Evolutionary conservation across 2,329 filamentous ascomycete species (phyloP).

Genomic region (Dactylellina drechsleri): DNA sequence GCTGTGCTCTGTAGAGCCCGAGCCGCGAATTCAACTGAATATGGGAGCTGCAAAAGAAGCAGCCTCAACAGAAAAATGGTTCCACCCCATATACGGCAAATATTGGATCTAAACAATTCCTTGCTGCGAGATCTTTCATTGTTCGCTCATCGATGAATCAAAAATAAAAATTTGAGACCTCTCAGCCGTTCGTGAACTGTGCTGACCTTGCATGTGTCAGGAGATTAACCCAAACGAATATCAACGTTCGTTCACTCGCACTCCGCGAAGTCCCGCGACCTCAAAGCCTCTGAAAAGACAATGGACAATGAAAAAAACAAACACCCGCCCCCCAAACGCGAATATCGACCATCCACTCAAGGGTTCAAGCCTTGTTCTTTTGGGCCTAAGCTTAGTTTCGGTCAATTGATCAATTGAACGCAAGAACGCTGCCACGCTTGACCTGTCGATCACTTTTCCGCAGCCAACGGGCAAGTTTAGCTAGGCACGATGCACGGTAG

Average conservation of each 20-base stretch:
- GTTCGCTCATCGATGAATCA: background rate
- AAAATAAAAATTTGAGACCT: no score
- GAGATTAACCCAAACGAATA: background rate
- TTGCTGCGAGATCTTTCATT: background rate
- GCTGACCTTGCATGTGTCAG: background rate
- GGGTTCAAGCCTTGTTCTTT: background rate
- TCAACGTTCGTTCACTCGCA: background rate
- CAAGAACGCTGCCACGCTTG: background rate
- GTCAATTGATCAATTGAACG: background rate
- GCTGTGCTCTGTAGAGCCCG: conserved; percentile 16
- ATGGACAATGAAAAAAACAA: background rate
- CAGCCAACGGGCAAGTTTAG: conserved; percentile 2
- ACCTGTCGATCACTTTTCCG: conserved; percentile 2
- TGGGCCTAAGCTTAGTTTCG: background rate
- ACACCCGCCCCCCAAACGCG: no score
- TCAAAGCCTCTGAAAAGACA: no score
- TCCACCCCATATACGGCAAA: background rate
- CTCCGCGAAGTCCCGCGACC: conserved; percentile 6
- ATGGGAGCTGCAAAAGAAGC: conserved; percentile 3
- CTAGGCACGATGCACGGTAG: conserved; percentile 4
- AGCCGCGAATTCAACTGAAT: conserved; percentile 10
- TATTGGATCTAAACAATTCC: background rate
- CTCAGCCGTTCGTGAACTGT: conserved; percentile 8
- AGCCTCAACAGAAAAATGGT: conserved; percentile 10
- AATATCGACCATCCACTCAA: background rate